These are phyloP conservation scores for Nitzschia palea DNA, from an alignment of 108 stramenopile genomes.

Conservation along the genomic window DNA sequence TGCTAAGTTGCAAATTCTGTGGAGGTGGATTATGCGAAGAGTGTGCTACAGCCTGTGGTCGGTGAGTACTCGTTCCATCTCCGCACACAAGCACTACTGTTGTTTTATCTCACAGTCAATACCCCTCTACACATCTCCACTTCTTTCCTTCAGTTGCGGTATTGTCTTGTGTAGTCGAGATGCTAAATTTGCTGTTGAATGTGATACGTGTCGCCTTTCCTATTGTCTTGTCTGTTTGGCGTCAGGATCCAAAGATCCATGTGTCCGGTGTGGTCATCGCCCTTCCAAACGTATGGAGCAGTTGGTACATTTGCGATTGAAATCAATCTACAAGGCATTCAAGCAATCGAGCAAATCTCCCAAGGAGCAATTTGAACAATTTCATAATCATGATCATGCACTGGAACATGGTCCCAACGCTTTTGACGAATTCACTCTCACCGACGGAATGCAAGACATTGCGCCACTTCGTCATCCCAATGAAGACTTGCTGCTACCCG, in stretches of 20 bases:
- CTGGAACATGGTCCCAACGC: background rate
- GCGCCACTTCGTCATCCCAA: background rate
- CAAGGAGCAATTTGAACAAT: conserved; percentile 13
- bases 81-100: background rate
- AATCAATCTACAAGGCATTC: conserved; percentile 93
- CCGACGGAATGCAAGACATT: conserved; percentile 12
- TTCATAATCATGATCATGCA: too few species aligned
- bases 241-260: conserved; percentile 86
- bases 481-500: too few species aligned
- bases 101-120: too few species aligned
- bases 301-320: conserved; percentile 86
- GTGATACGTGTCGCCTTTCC: conserved; percentile 87
- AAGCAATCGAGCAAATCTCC: conserved; percentile 56
- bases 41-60: conserved; percentile 91
- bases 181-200: conserved; percentile 95
- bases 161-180: conserved; percentile 90
- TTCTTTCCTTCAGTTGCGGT: conserved; percentile 61
- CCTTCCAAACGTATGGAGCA: conserved; percentile 91
- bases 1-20: conserved; percentile 92
- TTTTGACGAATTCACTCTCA: background rate
- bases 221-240: conserved; percentile 92
- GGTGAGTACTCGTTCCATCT: conserved; percentile 68
- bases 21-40: conserved; percentile 92
- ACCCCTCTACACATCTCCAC: too few species aligned
- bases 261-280: conserved; percentile 86